Percentiles rank a stretch among this genome's conserved stretches.
These are phyloP conservation scores for Albophoma yamanashiensis DNA, from an alignment of 2,329 filamentous ascomycete species.

Conservation along the genomic window DNA sequence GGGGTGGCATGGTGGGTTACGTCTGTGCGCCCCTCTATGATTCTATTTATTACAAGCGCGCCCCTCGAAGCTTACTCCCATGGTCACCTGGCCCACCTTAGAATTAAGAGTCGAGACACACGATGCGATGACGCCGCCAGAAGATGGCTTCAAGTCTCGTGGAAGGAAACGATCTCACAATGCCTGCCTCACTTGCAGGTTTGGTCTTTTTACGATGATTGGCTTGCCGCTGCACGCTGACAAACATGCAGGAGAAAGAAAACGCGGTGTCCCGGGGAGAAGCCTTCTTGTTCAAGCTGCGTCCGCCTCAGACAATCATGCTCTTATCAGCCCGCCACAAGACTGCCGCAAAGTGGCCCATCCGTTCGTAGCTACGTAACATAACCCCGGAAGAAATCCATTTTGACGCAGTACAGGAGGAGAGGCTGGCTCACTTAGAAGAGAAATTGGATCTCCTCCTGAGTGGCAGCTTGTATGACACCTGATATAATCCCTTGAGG, in stretches of 20 bases:
- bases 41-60: not conserved
- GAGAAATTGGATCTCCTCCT: constrained; percentile 40
- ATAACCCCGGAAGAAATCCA: not conserved
- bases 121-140: constrained; percentile 22
- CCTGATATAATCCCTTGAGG: not conserved
- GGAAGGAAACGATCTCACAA: constrained; percentile 28
- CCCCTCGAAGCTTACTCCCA: not conserved
- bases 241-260: constrained; percentile 30
- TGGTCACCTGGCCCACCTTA: not conserved
- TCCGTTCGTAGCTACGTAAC: constrained; percentile 24
- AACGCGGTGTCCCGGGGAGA: constrained; percentile 39
- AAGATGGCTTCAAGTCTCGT: constrained; percentile 16
- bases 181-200: constrained; percentile 38
- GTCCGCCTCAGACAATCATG: constrained; percentile 35
- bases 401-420: constrained; percentile 25
- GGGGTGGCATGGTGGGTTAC: not conserved
- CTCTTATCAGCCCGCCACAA: constrained; percentile 28
- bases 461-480: constrained; percentile 25
- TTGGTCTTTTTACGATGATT: constrained; percentile 4
- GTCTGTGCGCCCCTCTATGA: too few species aligned
- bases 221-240: not conserved
- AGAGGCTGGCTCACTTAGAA: constrained; percentile 38
- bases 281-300: constrained; percentile 39
- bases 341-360: constrained; percentile 26
- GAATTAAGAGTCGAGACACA: not conserved